These are phyloP conservation scores for Saksenaea vasiformis DNA, from an alignment of 371 early-diverging fungal genomes.

Conservation along the genomic window DNA sequence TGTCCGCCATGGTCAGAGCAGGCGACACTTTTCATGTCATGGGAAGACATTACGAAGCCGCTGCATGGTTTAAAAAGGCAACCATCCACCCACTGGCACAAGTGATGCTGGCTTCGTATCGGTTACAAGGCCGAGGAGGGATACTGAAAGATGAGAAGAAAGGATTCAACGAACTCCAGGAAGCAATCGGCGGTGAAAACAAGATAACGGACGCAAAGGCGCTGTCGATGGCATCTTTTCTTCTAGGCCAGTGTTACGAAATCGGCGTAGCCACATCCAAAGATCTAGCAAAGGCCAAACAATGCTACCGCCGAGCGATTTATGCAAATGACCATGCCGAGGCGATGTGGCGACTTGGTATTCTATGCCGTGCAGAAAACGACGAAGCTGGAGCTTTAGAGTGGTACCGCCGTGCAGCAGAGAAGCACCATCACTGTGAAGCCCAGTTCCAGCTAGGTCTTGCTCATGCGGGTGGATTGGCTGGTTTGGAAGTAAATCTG, in stretches of 20 bases:
- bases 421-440: constrained; percentile 13
- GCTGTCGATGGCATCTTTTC: constrained; percentile 16
- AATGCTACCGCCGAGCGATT: constrained; percentile 14
- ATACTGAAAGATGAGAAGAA: not conserved
- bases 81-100: not conserved
- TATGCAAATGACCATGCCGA: constrained; percentile 13
- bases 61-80: constrained; percentile 7
- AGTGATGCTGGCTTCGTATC: constrained; percentile 6
- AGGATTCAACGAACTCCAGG: not conserved
- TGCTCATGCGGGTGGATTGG: constrained; percentile 30
- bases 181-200: not conserved
- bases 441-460: constrained; percentile 39
- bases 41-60: constrained; percentile 5
- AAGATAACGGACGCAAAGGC: not conserved
- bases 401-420: constrained; percentile 16
- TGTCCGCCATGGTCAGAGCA: constrained; percentile 7
- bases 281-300: constrained; percentile 8
- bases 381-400: constrained; percentile 7
- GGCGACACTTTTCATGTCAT: constrained; percentile 3
- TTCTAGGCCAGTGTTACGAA: constrained; percentile 27
- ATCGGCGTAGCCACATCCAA: constrained; percentile 12
- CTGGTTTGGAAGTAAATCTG: constrained; percentile 24
- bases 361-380: constrained; percentile 9
- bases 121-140: constrained; percentile 6
- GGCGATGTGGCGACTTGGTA: constrained; percentile 29